Evolutionary conservation across 805 yeast species (phyloP).

Genomic region (Wickerhamomyces bovis): DNA sequence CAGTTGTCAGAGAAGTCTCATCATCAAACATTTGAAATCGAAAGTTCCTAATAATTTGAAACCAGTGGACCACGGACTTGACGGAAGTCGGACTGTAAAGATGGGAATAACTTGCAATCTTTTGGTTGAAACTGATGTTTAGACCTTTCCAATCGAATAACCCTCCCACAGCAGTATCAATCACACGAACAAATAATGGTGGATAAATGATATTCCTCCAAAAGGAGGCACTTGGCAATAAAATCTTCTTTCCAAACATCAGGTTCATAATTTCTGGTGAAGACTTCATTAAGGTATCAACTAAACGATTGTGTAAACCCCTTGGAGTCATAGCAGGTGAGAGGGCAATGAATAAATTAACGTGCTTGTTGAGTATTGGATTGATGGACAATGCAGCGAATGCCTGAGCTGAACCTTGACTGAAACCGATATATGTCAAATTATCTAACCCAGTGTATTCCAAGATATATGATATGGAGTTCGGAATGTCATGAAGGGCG

Average conservation of each 20-base stretch:
- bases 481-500: conserved; percentile 88
- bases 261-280: conserved; percentile 70
- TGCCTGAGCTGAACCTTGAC: conserved; percentile 93
- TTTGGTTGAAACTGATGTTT: conserved; percentile 70
- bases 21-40: conserved; percentile 49
- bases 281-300: conserved; percentile 61
- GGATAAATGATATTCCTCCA: conserved; percentile 81
- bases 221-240: conserved; percentile 66
- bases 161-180: conserved; percentile 61
- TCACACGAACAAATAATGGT: conserved; percentile 61
- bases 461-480: conserved; percentile 69
- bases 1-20: conserved; percentile 29
- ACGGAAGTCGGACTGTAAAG: conserved; percentile 89
- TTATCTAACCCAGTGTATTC: conserved; percentile 45
- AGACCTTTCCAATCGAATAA: conserved; percentile 75
- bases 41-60: conserved; percentile 73
- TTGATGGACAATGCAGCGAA: conserved; percentile 77
- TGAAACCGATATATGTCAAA: conserved; percentile 78
- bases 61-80: conserved; percentile 93
- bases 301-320: conserved; percentile 69
- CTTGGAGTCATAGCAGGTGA: conserved; percentile 94
- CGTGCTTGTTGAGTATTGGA: conserved; percentile 52
- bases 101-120: conserved; percentile 76
- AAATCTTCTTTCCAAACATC: conserved; percentile 67
- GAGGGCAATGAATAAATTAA: conserved; percentile 63